Evolutionary conservation across 371 early-diverging fungal genomes (phyloP), one percentile per base, ranked within the genome.

Genomic region (Syncephalastrum sp.): DNA sequence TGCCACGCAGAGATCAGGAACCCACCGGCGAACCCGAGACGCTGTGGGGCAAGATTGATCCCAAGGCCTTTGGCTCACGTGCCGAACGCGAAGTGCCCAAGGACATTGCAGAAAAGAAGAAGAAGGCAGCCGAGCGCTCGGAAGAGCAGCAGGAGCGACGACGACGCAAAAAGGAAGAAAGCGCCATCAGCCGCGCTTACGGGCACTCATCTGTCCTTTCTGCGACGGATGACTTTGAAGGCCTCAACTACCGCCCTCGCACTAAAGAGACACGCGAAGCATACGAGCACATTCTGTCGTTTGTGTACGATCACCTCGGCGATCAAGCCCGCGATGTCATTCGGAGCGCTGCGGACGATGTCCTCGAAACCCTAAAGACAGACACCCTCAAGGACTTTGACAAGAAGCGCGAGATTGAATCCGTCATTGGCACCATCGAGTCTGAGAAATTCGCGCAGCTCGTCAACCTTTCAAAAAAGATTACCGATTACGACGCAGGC

Each of bases 11-110:
- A 53, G 92, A 91, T 79, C 82, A 94, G 57, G 97, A 97, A 67
- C 96, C 96, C 21, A 90, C 93, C 21, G 97, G 97, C n/a, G 97
- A 97, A 64, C 90, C 95, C 25, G 97, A 95, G 67, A 82, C 96
- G 4, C 77, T 98, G 29, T 87, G 82, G 77, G 97, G 97, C 27
- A 82, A 85, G 45, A 88, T 97, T 16, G 83, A 92, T 69, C 82
- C 87, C 8, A 89, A 87, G 64, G 84, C 87, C 29, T 93, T 98
- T 76, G 99, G 99, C 54, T 80, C 85, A 48, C 78, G 91, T 16
- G 95, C 93, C 5, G 74, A 81, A 38, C 77, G 91, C 56, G 87
- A 87, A 48, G 69, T 78, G 43, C 77, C 85, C 42, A 85, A 84
- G 55, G 85, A 84, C 59, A 72, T 85, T 54, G 89, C 90, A 49